A percentile compares a stretch with the other conserved stretches of the same genome.
These are phyloP conservation scores for Claviceps maximensis DNA, from an alignment of 2,329 filamentous ascomycete species.

Conservation along the genomic window DNA sequence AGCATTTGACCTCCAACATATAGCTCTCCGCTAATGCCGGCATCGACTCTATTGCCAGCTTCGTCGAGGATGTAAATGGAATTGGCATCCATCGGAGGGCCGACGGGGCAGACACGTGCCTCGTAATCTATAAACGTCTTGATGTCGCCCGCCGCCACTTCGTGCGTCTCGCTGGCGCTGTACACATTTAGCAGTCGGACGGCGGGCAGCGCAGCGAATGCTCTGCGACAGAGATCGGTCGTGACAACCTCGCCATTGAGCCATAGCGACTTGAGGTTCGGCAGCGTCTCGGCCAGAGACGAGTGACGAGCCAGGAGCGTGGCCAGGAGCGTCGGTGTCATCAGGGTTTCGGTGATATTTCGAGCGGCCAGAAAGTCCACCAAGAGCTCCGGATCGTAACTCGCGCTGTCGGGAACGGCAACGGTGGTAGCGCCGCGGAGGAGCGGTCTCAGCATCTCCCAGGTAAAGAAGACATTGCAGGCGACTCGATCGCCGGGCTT, in stretches of 20 bases:
- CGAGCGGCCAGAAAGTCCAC: constrained; percentile 55
- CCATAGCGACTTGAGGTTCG: constrained; percentile 58
- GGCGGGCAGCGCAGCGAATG: constrained; percentile 53
- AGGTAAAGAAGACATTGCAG: constrained; percentile 82
- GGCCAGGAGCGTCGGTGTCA: constrained; percentile 69
- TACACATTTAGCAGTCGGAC: constrained; percentile 66
- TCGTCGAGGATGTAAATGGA: constrained; percentile 64
- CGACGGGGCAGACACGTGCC: constrained; percentile 58
- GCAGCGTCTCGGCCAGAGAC: constrained; percentile 48
- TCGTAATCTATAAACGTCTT: constrained; percentile 50
- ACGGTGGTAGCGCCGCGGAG: constrained; percentile 65
- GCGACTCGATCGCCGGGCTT: constrained; percentile 62
- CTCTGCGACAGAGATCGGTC: constrained; percentile 58
- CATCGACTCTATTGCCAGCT: constrained; percentile 47
- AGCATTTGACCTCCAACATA: constrained; percentile 63
- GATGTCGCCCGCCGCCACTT: constrained; percentile 67
- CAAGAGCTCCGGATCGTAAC: constrained; percentile 63
- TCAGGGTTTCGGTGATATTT: constrained; percentile 64
- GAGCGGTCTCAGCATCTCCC: constrained; percentile 69
- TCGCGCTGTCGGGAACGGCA: constrained; percentile 60
- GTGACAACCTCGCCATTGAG: constrained; percentile 75
- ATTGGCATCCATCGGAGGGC: constrained; percentile 52
- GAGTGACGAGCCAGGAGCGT: constrained; percentile 60
- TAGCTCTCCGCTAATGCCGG: constrained; percentile 56
- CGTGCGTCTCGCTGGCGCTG: constrained; percentile 71